Conservation (phyloP, 805 yeast genomes). For the Nematodospora valgi region DNA sequence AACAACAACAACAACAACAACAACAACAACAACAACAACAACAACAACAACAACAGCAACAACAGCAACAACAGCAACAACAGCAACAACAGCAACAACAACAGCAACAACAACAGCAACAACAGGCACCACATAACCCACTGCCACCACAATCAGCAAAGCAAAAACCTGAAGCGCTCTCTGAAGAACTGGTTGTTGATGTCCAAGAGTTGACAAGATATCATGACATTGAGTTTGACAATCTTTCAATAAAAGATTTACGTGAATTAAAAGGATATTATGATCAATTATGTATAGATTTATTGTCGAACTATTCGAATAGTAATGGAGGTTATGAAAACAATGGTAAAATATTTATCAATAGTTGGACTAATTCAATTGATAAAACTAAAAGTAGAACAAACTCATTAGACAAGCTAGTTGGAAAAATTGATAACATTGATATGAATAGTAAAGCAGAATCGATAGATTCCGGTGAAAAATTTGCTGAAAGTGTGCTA, state of each 20-base stretch:
- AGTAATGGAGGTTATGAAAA: constrained; percentile 11
- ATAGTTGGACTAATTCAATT: constrained; percentile 3
- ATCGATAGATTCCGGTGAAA: constrained; percentile 9
- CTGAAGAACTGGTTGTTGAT: constrained; percentile 8
- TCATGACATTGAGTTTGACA: constrained; percentile 33
- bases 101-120: constrained; percentile 13
- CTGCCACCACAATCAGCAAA: not conserved
- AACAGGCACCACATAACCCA: too few relatives aligned
- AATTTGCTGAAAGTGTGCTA: not conserved
- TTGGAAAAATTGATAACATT: constrained; percentile 1
- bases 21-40: not conserved
- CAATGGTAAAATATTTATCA: constrained; percentile 2
- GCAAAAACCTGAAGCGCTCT: constrained; percentile 1
- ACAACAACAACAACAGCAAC: too few relatives aligned
- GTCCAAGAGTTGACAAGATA: constrained; percentile 27
- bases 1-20: too few relatives aligned
- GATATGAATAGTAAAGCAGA: constrained; percentile 9
- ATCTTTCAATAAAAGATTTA: constrained; percentile 33
- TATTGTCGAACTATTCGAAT: constrained; percentile 13
- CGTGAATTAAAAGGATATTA: constrained; percentile 30
- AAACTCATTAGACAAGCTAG: constrained; percentile 5
- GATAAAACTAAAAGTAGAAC: constrained; percentile 3
- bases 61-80: too few relatives aligned
- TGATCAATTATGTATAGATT: constrained; percentile 33
- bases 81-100: constrained; percentile 6